Evolutionary conservation across 139 green algal genomes (phyloP), one percentile per base, ranked within the genome.

Genomic region (Microglena sp.): DNA sequence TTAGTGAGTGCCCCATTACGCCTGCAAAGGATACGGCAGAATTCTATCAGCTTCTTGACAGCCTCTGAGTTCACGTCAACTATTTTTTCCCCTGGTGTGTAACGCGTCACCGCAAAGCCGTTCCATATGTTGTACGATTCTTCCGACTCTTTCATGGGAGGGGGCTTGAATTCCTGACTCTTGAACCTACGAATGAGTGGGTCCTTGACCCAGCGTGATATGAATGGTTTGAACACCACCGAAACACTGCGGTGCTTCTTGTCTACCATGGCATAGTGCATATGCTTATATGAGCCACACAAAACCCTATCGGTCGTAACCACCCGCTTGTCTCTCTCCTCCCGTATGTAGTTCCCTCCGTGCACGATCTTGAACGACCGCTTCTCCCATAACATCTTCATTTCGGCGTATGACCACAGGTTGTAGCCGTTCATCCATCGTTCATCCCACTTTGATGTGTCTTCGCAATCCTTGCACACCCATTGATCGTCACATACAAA

Each of bases 301-400:
- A 60, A n/a, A n/a, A n/a, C n/a, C n/a, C n/a, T n/a, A n/a, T n/a
- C n/a, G n/a, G n/a, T n/a, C n/a, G n/a, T n/a, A n/a, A n/a, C n/a
- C n/a, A n/a, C n/a, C n/a, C n/a, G n/a, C n/a, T n/a, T n/a, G n/a
- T n/a, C n/a, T n/a, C n/a, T n/a, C n/a, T n/a, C n/a, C n/a, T n/a
- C n/a, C n/a, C n/a, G n/a, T n/a, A n/a, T n/a, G n/a, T n/a, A n/a
- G n/a, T n/a, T n/a, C n/a, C n/a, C n/a, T n/a, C n/a, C n/a, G n/a
- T n/a, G n/a, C n/a, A 33, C 53, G 53, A 60, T 60, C 53, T 60
- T 60, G 53, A 60, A 60, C 7, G 24, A 26, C 21, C 24, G 18
- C 24, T 60, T 26, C 53, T 60, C 53, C 21, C 18, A 60, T 7
- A 26, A 60, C 53, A 28, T 28, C 53, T 60, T 60, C 53, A 60